phyloP scores from a whole-genome alignment of 805 yeast genomes.

The Nematodospora valgi region DNA sequence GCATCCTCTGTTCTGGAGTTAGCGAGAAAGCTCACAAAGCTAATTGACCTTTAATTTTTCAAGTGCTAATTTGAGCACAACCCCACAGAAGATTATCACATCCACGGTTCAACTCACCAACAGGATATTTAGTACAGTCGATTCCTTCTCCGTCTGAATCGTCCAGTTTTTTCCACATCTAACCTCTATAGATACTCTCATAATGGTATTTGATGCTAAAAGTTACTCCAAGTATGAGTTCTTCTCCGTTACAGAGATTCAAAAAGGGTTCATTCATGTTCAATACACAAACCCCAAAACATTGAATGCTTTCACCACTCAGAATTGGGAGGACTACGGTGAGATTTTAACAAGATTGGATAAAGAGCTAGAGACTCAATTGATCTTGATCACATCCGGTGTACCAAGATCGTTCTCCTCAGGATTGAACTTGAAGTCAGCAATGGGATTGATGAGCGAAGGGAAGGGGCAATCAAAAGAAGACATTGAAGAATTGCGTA shows the following conservation, averaged over 20 bases:
- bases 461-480: constrained; percentile 3
- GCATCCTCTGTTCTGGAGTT: no score
- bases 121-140: no score
- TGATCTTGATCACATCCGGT: constrained; percentile 53
- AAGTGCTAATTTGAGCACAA: no score
- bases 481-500: constrained; percentile 13
- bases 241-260: constrained; percentile 40
- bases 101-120: no score
- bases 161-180: not conserved
- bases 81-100: no score
- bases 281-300: constrained; percentile 59
- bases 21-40: no score
- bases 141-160: not conserved
- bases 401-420: constrained; percentile 56
- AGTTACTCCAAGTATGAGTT: constrained; percentile 23
- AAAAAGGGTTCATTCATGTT: constrained; percentile 51
- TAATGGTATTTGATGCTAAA: constrained; percentile 17
- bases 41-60: no score
- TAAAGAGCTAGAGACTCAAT: constrained; percentile 42
- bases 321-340: constrained; percentile 57
- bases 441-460: constrained; percentile 9
- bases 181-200: not conserved
- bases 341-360: constrained; percentile 46
- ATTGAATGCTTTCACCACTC: constrained; percentile 55
- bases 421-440: constrained; percentile 58